Evolutionary conservation across 129 eudicot genomes (phyloP), one percentile per base, ranked within the genome.

Genomic region (Calendula officinalis): DNA sequence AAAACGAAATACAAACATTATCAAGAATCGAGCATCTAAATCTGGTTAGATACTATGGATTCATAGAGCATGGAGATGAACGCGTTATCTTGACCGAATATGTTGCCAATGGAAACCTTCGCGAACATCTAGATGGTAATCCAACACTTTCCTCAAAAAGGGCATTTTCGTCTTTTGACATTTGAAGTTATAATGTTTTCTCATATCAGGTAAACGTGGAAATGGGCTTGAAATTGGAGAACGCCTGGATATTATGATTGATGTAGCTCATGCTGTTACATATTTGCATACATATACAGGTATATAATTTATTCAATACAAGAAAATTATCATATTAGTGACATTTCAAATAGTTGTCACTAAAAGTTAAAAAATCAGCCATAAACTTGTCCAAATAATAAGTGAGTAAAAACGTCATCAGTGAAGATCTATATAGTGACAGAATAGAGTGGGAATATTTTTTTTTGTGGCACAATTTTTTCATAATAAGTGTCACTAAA

Each of bases 101-200:
- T 45, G 84, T 90, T 17, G 68, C 82, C 60, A 83, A 90, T 67
- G 97, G 97, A 54, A 90, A 77, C 33, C 91, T 90, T 35, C 87
- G 88, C 41, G 97, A 90, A 58, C 97, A 86, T 75, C 63, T 90
- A 78, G 95, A 90, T 86, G 95, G 97, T 90, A 79, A 45, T 75
- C 43, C 43, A 61, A 9, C 22, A 43, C 15, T 45, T 47, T 9
- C 50, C 45, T 59, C 39, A 13, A 56, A 57, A 30, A 39, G 53
- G 13, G 61, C 47, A 47, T 39, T 47, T 46, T 47, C 12, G 30
- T 66, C 53, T n/a, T 57, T 48, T 48, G 46, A 12, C 68, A 5
- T 7, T 49, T 37, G 10, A 60, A 27, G 40, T 30, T 14, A 49
- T 34, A 48, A 17, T 30, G 41, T 56, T 1, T 50, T 61, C 30